A percentile compares a stretch with the other conserved stretches of the same genome.
phyloP scores from a whole-genome alignment of 2,329 filamentous ascomycete species.

The Cercospora brassicicola region DNA sequence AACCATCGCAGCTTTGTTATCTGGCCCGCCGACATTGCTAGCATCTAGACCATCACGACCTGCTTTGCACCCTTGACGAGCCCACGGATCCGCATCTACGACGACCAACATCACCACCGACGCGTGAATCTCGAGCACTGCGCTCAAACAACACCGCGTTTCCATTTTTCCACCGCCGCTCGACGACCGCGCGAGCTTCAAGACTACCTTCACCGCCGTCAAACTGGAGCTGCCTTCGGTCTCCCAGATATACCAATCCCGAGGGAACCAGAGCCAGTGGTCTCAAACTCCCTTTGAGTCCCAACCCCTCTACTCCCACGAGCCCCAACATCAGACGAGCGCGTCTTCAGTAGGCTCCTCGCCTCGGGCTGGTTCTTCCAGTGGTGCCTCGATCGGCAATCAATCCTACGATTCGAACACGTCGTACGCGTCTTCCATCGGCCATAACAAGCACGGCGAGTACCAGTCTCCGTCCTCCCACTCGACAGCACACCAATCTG shows the following conservation, averaged over 20 bases:
- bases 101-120: slow-evolving; percentile 7
- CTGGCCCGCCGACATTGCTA: slow-evolving; percentile 29
- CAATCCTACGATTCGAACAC: slow-evolving; percentile 53
- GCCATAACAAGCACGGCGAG: slow-evolving; percentile 33
- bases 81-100: slow-evolving; percentile 18
- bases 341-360: slow-evolving; percentile 72
- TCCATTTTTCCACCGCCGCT: slow-evolving; percentile 13
- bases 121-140: neutral
- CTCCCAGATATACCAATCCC: slow-evolving; percentile 72
- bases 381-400: slow-evolving; percentile 54
- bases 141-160: neutral
- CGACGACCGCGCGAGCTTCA: slow-evolving; percentile 24
- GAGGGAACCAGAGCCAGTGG: slow-evolving; percentile 71
- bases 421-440: slow-evolving; percentile 57
- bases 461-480: slow-evolving; percentile 76
- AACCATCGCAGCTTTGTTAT: slow-evolving; percentile 30
- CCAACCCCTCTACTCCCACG: slow-evolving; percentile 57
- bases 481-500: slow-evolving; percentile 48
- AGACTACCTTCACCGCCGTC: slow-evolving; percentile 56
- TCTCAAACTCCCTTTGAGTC: slow-evolving; percentile 64
- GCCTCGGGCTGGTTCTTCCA: slow-evolving; percentile 74
- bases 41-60: slow-evolving; percentile 27
- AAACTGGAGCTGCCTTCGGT: slow-evolving; percentile 93
- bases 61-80: slow-evolving; percentile 22
- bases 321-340: slow-evolving; percentile 60